Evolutionary conservation across 148 eudicot genomes (phyloP).

Genomic region (Diospyros kaki): DNA sequence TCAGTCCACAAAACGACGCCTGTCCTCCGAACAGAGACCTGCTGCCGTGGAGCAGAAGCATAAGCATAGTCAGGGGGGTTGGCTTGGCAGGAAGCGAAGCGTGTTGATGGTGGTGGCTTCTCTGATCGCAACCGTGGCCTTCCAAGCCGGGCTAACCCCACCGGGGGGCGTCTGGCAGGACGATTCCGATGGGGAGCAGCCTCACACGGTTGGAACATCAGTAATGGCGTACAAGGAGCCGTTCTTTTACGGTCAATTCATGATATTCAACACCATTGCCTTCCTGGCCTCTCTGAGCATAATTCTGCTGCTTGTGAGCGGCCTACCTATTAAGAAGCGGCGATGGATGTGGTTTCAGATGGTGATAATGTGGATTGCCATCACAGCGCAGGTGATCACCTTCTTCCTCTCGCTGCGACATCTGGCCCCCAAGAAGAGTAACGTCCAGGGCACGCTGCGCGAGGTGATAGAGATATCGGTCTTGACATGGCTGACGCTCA

Average conservation of each 20-base stretch:
- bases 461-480: conserved; percentile 22
- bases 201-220: conserved; percentile 21
- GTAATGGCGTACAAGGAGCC: conserved; percentile 20
- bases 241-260: conserved; percentile 9
- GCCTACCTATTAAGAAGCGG: conserved; percentile 21
- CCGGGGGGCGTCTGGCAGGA: conserved; percentile 31
- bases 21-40: conserved; percentile 4
- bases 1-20: conserved; percentile 8
- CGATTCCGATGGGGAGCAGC: background rate
- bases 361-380: conserved; percentile 28
- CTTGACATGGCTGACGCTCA: conserved; percentile 20
- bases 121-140: conserved; percentile 28
- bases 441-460: background rate
- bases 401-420: conserved; percentile 9
- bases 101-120: conserved; percentile 33
- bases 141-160: conserved; percentile 32
- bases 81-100: conserved; percentile 19
- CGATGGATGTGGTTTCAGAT: conserved; percentile 25
- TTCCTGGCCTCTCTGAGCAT: conserved; percentile 25
- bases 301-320: conserved; percentile 26
- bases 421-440: conserved; percentile 8
- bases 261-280: conserved; percentile 25
- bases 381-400: conserved; percentile 17
- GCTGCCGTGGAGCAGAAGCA: background rate
- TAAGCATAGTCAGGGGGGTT: conserved; percentile 14